Base-by-base conservation (phyloP, 2,329 filamentous ascomycete genomes). In the Stagonosporopsis vannaccii region DNA sequence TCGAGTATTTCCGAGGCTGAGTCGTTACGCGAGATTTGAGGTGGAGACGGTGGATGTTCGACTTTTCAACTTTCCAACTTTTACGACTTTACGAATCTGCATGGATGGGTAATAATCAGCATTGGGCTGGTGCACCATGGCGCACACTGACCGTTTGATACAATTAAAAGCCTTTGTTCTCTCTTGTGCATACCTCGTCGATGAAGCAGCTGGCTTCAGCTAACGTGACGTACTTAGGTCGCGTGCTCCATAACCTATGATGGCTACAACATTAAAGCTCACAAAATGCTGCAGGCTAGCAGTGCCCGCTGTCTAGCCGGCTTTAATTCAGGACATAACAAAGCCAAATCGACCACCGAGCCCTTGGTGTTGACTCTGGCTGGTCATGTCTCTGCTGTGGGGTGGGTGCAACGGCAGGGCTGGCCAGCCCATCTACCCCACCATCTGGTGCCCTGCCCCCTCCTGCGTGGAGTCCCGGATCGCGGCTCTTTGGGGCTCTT, bases 1-100 rank as follows among this genome's bases (percentile, higher is more conserved):
- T 75, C 72, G 53, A 68, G 58, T 59, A 56, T 74, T 40, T 74
- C 72, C 22, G 73, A 75, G 59, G 72, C 73, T 19, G 71, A 75
- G 61, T 69, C 68, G 47, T 59, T 71, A 36, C 67, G 73, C 49
- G 51, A 64, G 32, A 67, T 72, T 43, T 74, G 63, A 67, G 52
- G 35, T 40, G 56, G 44, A 32, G 32, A 57, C 22, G 40, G 39
- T 23, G 43, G 35, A 40, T 36, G 59, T 46, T 64, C 62, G 61
- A 69, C 51, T 62, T 25, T 25, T 30, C 28, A 19, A 32, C 13
- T 22, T 69, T 60, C 61, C 42, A 36, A 47, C 42, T 15, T 37
- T 51, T 42, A 56, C 53, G 53, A 56, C 53, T 45, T 58, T 54
- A 58, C 37, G 62, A 68, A 60, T 54, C 20, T 59, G 60, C 66